phyloP scores from a whole-genome alignment of 2,329 filamentous ascomycete species.

The Neoscytalidium dimidiatum region DNA sequence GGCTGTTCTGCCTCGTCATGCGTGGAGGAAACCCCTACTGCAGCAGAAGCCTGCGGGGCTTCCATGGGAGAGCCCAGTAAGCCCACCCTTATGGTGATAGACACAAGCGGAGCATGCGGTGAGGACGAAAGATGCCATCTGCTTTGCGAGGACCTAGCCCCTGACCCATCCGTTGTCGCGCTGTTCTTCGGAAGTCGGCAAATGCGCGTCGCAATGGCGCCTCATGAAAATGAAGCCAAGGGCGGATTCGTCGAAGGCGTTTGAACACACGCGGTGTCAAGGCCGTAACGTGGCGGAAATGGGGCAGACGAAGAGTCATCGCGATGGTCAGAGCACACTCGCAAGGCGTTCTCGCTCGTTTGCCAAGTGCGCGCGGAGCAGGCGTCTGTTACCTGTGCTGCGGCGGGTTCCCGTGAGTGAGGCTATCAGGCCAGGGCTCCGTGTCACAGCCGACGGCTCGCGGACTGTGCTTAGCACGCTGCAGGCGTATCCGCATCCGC shows the following conservation, averaged over 20 bases:
- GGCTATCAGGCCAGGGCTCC: not conserved
- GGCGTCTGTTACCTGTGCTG: not conserved
- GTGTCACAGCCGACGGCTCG: not conserved
- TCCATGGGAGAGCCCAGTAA: not conserved
- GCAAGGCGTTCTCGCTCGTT: not conserved
- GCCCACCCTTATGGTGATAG: not conserved
- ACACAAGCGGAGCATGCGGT: slow-evolving; percentile 6
- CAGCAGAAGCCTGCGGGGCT: not conserved
- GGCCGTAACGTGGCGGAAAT: not conserved
- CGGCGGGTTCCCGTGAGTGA: not conserved
- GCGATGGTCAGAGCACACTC: not conserved
- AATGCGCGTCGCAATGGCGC: not conserved
- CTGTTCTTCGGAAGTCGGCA: slow-evolving; percentile 1
- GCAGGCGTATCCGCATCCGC: not conserved
- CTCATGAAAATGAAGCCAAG: not conserved
- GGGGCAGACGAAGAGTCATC: not conserved
- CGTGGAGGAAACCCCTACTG: no score
- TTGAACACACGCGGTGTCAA: not conserved
- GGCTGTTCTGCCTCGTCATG: no score
- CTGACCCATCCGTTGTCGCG: not conserved
- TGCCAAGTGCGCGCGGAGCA: not conserved
- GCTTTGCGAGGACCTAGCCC: not conserved
- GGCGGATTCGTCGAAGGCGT: not conserved
- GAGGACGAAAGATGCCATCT: not conserved
- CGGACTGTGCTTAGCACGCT: not conserved